Percentiles rank a stretch among this genome's conserved stretches.
Evolutionary conservation across 2,329 filamentous ascomycete species (phyloP).

Genomic region (Fusarium tanahbumbuense): DNA sequence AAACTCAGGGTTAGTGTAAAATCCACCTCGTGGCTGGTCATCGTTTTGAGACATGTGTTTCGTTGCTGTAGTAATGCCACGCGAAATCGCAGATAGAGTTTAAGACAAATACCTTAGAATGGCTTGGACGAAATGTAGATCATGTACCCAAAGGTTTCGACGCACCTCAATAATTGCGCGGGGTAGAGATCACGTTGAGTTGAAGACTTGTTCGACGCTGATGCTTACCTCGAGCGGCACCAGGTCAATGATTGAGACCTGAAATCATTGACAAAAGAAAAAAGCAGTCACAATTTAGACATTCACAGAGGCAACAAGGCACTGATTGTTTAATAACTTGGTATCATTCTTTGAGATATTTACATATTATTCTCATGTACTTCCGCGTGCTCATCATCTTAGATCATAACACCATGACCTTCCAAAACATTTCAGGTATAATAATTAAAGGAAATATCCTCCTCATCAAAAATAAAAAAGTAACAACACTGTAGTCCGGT

Average conservation of each 20-base stretch:
- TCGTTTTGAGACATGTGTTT: background rate
- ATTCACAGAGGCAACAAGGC: background rate
- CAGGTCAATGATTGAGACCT: background rate
- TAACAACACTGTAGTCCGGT: background rate
- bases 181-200: background rate
- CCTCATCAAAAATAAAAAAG: conserved; percentile 3
- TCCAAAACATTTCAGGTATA: conserved; percentile 21
- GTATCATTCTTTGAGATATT: conserved; percentile 39
- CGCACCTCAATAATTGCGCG: background rate
- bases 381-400: conserved; percentile 3
- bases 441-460: conserved; percentile 12
- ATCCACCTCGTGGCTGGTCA: too few species aligned
- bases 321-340: background rate
- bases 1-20: background rate
- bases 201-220: too few species aligned
- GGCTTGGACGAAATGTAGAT: background rate
- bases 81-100: background rate
- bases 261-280: background rate
- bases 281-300: background rate
- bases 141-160: background rate
- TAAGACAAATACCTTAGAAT: background rate
- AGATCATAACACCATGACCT: conserved; percentile 3
- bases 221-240: background rate
- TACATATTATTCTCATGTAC: conserved; percentile 42
- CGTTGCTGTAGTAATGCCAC: background rate